These are phyloP conservation scores for Rhizopogon salebrosus DNA, from an alignment of 768 basidiomycete genomes.

Conservation along the genomic window DNA sequence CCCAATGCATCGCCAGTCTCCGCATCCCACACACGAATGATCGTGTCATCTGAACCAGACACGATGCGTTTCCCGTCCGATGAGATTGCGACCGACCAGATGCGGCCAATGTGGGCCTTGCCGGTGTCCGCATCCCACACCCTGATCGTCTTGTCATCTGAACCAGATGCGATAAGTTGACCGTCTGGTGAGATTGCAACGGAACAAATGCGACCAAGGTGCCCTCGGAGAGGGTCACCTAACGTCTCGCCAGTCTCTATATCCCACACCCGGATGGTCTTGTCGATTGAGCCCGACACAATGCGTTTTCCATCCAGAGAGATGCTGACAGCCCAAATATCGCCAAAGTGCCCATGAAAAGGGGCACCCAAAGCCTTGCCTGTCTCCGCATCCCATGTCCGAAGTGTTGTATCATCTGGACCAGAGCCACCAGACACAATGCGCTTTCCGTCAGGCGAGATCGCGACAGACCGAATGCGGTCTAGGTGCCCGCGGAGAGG, in stretches of 20 bases:
- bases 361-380: neutral
- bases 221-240: neutral
- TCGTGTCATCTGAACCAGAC: neutral
- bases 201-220: neutral
- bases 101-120: neutral
- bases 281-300: slow-evolving; percentile 1
- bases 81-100: neutral
- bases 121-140: slow-evolving; percentile 4
- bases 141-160: neutral
- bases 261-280: slow-evolving; percentile 1
- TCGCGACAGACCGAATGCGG: neutral
- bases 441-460: neutral
- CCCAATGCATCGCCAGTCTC: neutral
- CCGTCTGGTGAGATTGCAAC: slow-evolving; percentile 3
- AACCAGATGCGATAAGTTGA: neutral
- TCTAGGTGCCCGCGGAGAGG: neutral
- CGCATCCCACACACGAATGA: neutral
- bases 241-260: neutral
- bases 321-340: neutral
- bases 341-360: neutral
- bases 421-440: slow-evolving; percentile 1
- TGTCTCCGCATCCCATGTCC: slow-evolving; percentile 1
- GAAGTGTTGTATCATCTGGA: neutral
- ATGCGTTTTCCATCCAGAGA: neutral
- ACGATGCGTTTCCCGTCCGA: neutral